These are phyloP conservation scores for Avena eriantha DNA, from an alignment of 176 grass and related monocot species.

Conservation along the genomic window DNA sequence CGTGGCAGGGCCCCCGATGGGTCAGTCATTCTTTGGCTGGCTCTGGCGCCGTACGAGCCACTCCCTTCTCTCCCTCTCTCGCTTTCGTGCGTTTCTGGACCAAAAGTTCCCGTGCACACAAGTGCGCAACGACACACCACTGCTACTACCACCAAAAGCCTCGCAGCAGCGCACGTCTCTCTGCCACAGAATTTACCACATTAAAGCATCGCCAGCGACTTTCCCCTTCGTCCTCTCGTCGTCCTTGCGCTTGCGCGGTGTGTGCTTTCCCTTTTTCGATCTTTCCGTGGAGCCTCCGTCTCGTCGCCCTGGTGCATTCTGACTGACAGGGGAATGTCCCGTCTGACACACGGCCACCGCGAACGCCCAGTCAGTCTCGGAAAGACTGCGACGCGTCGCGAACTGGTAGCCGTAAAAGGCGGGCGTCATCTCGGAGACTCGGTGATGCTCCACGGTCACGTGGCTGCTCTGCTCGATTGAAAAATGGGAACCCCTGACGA, in stretches of 20 bases:
- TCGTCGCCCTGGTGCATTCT: background rate
- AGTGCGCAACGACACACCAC: background rate
- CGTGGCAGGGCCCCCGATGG: too few species aligned
- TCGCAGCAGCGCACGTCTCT: constrained; percentile 1
- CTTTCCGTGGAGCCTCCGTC: background rate
- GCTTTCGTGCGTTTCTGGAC: background rate
- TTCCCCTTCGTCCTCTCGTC: background rate
- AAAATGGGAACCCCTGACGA: too few species aligned
- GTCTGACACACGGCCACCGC: background rate
- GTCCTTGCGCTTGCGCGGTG: background rate
- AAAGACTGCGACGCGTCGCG: background rate
- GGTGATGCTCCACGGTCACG: background rate
- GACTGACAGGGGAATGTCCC: background rate
- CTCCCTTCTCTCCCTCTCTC: background rate
- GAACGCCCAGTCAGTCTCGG: background rate
- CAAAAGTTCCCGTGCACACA: constrained; percentile 6
- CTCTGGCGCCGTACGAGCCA: background rate
- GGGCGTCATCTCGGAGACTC: background rate
- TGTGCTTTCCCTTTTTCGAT: background rate
- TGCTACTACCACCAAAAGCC: background rate
- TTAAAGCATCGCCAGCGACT: background rate
- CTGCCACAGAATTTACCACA: background rate
- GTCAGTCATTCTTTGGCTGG: background rate
- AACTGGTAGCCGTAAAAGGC: background rate
- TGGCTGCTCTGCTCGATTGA: background rate